Base-by-base conservation (phyloP, 148 eudicot species). In the Heliamphora exappendiculata region DNA sequence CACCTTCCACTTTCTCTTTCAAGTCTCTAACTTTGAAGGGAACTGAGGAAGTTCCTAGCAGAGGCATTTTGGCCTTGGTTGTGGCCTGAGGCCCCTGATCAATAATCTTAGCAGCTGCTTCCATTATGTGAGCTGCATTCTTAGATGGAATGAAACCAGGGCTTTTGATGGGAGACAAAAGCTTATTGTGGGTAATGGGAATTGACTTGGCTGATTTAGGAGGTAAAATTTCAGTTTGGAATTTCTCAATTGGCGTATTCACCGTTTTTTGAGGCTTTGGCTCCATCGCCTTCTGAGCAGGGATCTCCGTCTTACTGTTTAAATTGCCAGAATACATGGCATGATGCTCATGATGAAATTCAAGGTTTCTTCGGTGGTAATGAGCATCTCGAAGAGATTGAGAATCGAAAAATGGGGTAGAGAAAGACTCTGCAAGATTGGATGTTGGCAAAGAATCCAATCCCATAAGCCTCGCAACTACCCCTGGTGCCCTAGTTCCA, bases 391-490 rank as follows among this genome's bases (percentile, higher is more conserved):
- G 77, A 37, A 88, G 88, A 36, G 96, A 95, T 4, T 74, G 90
- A 5, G 90, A 81, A 24, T 89, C 89, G 26, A 53, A 85, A 73
- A 85, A 86, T n/a, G 97, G 91, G 78, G 84, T 82, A 37, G 91
- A 80, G 77, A 83, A 88, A 57, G 87, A 78, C 50, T 91, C 98
- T 24, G 76, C 33, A 41, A 69, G 44, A 67, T 84, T 89, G 60
- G 90, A 85, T 59, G 85, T 83, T 39, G 98, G 97, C 86, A 94
- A 45, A 24, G 95, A 86, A 79, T 94, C 97, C 72, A 94, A 80
- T 67, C 98, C 98, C 98, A 94, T 94, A 34, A 94, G 95, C 87
- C 95, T 88, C 12, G 97, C 98, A 54, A 94, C 92, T 31, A 94
- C 98, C 33, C 95, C 85, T 2, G 97, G 98, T 34, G 93, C 90